These are phyloP conservation scores for Incumbomyces lentus DNA, from an alignment of 2,329 filamentous ascomycete genomes.

Conservation along the genomic window DNA sequence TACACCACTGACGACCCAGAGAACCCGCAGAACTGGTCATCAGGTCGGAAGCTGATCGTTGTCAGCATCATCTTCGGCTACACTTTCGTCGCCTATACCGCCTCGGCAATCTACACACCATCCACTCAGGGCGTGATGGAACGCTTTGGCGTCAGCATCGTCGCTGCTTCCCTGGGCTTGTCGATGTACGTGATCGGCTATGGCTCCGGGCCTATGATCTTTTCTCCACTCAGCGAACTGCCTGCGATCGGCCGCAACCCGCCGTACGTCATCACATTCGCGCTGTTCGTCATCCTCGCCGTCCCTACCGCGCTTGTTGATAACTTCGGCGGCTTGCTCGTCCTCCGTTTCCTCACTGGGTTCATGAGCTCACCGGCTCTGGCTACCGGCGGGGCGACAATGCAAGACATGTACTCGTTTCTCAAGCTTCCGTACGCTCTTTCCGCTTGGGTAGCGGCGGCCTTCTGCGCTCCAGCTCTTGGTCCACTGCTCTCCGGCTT, in stretches of 20 bases:
- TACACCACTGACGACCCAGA: conserved; percentile 43
- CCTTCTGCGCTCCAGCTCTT: conserved; percentile 22
- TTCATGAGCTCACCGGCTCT: conserved; percentile 58
- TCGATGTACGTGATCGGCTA: conserved; percentile 30
- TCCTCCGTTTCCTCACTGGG: conserved; percentile 54
- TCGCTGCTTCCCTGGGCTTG: conserved; percentile 25
- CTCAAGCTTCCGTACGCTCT: conserved; percentile 49
- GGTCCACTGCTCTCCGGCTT: conserved; percentile 48
- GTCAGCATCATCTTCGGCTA: conserved; percentile 23
- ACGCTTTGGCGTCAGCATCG: conserved; percentile 23
- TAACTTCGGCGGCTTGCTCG: conserved; percentile 54
- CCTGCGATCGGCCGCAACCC: conserved; percentile 57
- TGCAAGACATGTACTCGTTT: conserved; percentile 41
- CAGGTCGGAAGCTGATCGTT: conserved; percentile 22
- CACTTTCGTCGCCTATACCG: conserved; percentile 30
- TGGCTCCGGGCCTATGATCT: conserved; percentile 45
- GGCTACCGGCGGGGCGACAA: conserved; percentile 44
- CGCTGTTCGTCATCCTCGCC: conserved; percentile 56
- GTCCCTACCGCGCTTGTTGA: conserved; percentile 53
- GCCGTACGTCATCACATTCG: conserved; percentile 58
- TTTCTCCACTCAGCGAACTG: conserved; percentile 57
- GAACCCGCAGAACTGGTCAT: conserved; percentile 38
- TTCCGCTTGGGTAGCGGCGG: conserved; percentile 46
- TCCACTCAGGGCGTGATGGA: conserved; percentile 21
- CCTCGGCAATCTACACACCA: conserved; percentile 26